These are phyloP conservation scores for Phytophthora meadii DNA, from an alignment of 352 stramenopile genomes.

Conservation along the genomic window DNA sequence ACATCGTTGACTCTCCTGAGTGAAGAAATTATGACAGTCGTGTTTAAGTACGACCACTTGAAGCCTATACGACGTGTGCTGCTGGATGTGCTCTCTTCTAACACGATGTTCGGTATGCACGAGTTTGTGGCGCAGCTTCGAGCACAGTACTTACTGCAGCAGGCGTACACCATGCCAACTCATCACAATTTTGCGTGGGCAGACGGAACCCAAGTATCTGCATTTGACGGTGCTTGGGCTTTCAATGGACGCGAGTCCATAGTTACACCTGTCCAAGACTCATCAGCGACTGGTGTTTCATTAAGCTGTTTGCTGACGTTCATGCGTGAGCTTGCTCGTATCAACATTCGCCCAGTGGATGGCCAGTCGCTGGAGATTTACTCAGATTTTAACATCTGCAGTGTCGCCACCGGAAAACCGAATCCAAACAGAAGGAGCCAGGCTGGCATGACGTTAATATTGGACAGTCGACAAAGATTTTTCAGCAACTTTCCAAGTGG, in stretches of 20 bases:
- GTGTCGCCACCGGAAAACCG: neutral
- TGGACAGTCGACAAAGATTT: constrained; percentile 48
- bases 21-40: constrained; percentile 44
- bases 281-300: constrained; percentile 18
- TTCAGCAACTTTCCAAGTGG: constrained; percentile 58
- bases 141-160: constrained; percentile 35
- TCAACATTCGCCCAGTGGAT: constrained; percentile 34
- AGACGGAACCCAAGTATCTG: constrained; percentile 4
- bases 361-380: constrained; percentile 24
- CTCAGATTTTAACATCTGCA: constrained; percentile 33
- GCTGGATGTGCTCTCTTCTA: constrained; percentile 36
- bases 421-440: neutral
- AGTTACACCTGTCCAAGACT: constrained; percentile 20
- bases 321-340: constrained; percentile 37
- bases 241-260: constrained; percentile 34
- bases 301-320: constrained; percentile 39
- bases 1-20: constrained; percentile 32
- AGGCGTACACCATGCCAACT: constrained; percentile 3
- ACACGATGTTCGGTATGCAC: constrained; percentile 46
- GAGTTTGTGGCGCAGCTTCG: constrained; percentile 47
- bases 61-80: constrained; percentile 36
- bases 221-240: constrained; percentile 38
- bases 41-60: constrained; percentile 45
- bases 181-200: neutral
- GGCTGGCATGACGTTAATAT: constrained; percentile 38